Percentiles rank a stretch among this genome's conserved stretches.
Evolutionary conservation across 1,284 basidiomycete genomes (phyloP).

Genomic region (Xerocomus alliaceus): DNA sequence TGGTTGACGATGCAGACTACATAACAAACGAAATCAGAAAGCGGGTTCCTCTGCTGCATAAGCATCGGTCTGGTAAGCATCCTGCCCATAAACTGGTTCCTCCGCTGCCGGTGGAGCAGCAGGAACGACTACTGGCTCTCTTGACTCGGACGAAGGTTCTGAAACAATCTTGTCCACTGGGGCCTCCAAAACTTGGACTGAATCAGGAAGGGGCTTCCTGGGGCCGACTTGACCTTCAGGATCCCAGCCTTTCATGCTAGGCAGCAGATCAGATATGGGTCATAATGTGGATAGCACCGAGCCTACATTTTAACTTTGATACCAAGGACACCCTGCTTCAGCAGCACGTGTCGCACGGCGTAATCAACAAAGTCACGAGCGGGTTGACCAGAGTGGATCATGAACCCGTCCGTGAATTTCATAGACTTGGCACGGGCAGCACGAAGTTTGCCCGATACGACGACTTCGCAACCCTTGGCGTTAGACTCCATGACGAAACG

Average conservation of each 20-base stretch:
- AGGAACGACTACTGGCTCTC: conserved; percentile 65
- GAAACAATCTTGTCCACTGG: conserved; percentile 80
- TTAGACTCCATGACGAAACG: conserved; percentile 99
- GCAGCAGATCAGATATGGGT: conserved; percentile 15
- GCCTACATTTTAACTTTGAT: conserved; percentile 99
- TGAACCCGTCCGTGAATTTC: conserved; percentile 99
- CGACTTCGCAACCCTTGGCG: conserved; percentile 99
- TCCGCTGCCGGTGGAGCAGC: conserved; percentile 58
- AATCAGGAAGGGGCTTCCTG: conserved; percentile 94
- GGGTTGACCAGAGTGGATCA: conserved; percentile 99
- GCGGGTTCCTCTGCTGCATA: conserved; percentile 51
- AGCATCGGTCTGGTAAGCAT: conserved; percentile 47
- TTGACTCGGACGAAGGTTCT: conserved; percentile 82
- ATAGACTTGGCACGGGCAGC: conserved; percentile 99
- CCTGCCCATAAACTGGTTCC: conserved; percentile 53
- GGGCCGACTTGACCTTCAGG: conserved; percentile 90
- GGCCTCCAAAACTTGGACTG: conserved; percentile 89
- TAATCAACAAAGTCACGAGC: conserved; percentile 96
- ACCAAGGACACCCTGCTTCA: conserved; percentile 99
- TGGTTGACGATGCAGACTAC: conserved; percentile 22
- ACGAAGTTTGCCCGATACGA: conserved; percentile 99
- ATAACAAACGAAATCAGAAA: conserved; percentile 50
- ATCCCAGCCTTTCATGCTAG: conserved; percentile 96
- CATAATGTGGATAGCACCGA: neutral
- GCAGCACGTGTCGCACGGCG: conserved; percentile 97